Percentiles rank a stretch among this genome's conserved stretches.
These are phyloP conservation scores for Aureobasidium sp. DNA, from an alignment of 2,329 filamentous ascomycete genomes.

Conservation along the genomic window DNA sequence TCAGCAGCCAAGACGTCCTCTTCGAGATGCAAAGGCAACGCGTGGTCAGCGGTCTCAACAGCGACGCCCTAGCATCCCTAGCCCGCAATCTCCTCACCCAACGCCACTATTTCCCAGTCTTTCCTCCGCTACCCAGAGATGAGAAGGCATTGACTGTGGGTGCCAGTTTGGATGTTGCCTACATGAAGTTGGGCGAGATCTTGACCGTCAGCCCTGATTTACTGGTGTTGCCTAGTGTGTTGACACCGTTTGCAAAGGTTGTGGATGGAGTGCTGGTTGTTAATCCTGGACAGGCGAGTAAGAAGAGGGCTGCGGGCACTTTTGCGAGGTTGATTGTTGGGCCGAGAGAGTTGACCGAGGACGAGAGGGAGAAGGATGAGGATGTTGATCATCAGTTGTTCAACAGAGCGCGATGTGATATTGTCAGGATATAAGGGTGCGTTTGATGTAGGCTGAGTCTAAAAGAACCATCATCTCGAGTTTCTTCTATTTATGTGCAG, in stretches of 20 bases:
- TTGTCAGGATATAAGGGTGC: slow-evolving; percentile 60
- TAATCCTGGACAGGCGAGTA: slow-evolving; percentile 83
- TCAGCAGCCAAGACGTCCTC: slow-evolving; percentile 77
- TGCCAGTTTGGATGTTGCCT: slow-evolving; percentile 73
- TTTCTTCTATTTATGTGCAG: too few species aligned
- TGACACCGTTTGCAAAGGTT: slow-evolving; percentile 86
- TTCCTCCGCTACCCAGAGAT: slow-evolving; percentile 61
- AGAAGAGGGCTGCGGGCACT: slow-evolving; percentile 75
- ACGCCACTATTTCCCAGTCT: slow-evolving; percentile 83
- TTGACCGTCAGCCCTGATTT: slow-evolving; percentile 79
- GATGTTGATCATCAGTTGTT: slow-evolving; percentile 70
- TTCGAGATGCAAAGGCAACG: slow-evolving; percentile 55
- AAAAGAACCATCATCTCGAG: not conserved
- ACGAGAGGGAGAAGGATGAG: slow-evolving; percentile 49
- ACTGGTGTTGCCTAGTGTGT: slow-evolving; percentile 69
- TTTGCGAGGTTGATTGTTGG: slow-evolving; percentile 74
- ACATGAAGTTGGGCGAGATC: slow-evolving; percentile 86
- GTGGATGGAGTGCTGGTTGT: slow-evolving; percentile 84
- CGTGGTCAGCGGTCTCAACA: slow-evolving; percentile 58
- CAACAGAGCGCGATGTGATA: slow-evolving; percentile 77
- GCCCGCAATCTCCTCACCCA: slow-evolving; percentile 79
- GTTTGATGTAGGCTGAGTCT: not conserved
- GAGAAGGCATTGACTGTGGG: slow-evolving; percentile 57
- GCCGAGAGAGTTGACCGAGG: slow-evolving; percentile 53
- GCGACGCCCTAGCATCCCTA: slow-evolving; percentile 61